Percentiles rank a stretch among this genome's conserved stretches.
Conservation (phyloP, 306 rosid genomes). For the Cucurbita maxima region DNA sequence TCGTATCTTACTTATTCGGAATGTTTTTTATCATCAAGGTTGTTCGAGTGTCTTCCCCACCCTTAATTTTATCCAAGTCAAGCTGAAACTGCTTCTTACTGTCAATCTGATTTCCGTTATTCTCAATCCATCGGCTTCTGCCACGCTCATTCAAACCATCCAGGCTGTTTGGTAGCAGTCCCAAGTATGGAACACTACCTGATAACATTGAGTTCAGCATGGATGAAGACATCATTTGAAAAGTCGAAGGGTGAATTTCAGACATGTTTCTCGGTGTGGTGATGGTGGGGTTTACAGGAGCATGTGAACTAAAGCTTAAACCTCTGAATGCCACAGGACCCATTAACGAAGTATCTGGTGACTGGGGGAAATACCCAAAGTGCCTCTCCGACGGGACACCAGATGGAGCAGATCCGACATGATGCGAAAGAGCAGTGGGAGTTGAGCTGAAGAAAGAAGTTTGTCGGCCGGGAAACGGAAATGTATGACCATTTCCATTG, state of each 20-base stretch:
- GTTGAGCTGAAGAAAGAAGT: conserved; percentile 41
- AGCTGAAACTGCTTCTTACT: conserved; percentile 79
- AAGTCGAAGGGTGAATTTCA: conserved; percentile 53
- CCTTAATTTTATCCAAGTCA: conserved; percentile 63
- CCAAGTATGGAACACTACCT: conserved; percentile 54
- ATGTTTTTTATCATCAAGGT: conserved; percentile 91
- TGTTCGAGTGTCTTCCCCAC: conserved; percentile 73
- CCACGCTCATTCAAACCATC: conserved; percentile 51
- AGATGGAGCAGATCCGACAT: conserved; percentile 88
- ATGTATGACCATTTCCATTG: conserved; percentile 57
- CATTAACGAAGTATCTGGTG: conserved; percentile 58
- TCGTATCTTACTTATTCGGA: conserved; percentile 65
- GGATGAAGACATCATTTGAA: conserved; percentile 59
- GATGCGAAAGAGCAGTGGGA: conserved; percentile 19
- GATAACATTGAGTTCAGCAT: conserved; percentile 45
- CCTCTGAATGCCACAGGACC: conserved; percentile 36
- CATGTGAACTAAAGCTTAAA: conserved; percentile 33
- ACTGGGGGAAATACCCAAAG: conserved; percentile 55
- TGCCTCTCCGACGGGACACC: conserved; percentile 59
- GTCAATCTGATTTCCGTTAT: conserved; percentile 43
- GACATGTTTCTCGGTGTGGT: conserved; percentile 47
- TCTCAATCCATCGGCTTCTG: conserved; percentile 55
- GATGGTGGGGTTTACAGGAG: conserved; percentile 29
- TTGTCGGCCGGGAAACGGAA: conserved; percentile 29
- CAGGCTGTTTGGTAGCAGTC: conserved; percentile 20